Conservation (phyloP, 1,284 basidiomycete species). For the Apiotrichum veenhuisii region DNA sequence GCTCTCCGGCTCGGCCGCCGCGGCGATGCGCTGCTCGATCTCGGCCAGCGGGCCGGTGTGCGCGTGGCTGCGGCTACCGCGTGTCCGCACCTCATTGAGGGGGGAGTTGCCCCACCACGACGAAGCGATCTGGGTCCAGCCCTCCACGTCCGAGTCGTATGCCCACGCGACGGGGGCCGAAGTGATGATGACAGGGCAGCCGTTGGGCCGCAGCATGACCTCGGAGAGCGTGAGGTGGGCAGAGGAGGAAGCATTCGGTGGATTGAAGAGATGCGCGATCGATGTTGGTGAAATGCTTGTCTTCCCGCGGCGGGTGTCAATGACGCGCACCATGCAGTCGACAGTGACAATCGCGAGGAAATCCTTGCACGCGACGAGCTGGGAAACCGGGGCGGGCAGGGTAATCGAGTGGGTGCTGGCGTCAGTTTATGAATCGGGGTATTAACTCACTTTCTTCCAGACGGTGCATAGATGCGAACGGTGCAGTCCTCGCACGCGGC, state of each 20-base stretch:
- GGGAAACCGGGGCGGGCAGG: conserved; percentile 66
- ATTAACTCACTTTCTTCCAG: conserved; percentile 70
- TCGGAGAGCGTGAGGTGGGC: conserved; percentile 51
- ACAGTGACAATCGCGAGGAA: conserved; percentile 69
- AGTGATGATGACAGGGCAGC: conserved; percentile 68
- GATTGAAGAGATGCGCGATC: conserved; percentile 58
- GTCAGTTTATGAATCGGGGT: conserved; percentile 6
- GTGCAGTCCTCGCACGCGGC: conserved; percentile 71
- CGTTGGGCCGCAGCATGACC: conserved; percentile 68
- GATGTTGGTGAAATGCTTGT: conserved; percentile 64
- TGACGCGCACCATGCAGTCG: conserved; percentile 65
- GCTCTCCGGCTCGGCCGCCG: conserved; percentile 1
- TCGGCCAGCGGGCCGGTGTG: conserved; percentile 20
- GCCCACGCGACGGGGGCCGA: conserved; percentile 70
- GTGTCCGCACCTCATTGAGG: conserved; percentile 12
- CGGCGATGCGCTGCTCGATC: conserved; percentile 26
- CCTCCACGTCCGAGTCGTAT: conserved; percentile 63
- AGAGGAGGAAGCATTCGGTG: conserved; percentile 34
- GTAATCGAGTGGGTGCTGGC: conserved; percentile 62
- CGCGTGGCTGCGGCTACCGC: not conserved
- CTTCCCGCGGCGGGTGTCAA: conserved; percentile 66
- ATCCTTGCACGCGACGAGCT: conserved; percentile 62
- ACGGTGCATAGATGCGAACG: conserved; percentile 71
- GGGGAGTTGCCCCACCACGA: conserved; percentile 62
- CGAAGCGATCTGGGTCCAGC: conserved; percentile 71